These are phyloP conservation scores for Panaeolus cyanescens DNA, from an alignment of 768 basidiomycete genomes.

Conservation along the genomic window DNA sequence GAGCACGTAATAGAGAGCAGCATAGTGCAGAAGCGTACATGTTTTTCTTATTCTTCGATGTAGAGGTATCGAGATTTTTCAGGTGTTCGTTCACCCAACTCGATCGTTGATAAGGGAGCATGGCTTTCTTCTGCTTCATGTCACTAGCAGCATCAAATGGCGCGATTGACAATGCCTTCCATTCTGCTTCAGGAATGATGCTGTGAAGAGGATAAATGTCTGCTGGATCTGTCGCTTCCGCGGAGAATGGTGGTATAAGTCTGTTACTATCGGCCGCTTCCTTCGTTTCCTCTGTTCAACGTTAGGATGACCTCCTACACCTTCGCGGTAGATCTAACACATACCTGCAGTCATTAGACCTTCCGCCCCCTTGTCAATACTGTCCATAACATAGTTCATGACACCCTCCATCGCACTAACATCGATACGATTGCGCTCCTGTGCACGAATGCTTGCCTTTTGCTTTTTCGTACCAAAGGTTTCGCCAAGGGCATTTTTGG, in stretches of 20 bases:
- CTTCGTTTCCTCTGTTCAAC: conserved; percentile 62
- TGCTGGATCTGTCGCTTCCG: conserved; percentile 64
- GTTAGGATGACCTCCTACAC: conserved; percentile 4
- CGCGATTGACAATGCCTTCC: conserved; percentile 64
- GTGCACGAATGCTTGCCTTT: conserved; percentile 79
- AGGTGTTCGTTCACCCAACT: conserved; percentile 76
- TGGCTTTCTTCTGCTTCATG: conserved; percentile 47
- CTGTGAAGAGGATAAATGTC: conserved; percentile 74
- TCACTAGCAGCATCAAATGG: conserved; percentile 54
- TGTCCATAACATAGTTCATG: conserved; percentile 77
- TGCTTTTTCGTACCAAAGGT: conserved; percentile 97
- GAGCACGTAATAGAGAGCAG: neutral
- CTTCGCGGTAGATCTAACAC: conserved; percentile 18
- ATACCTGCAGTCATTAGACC: conserved; percentile 71
- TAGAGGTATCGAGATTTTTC: conserved; percentile 39
- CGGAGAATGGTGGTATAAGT: conserved; percentile 75
- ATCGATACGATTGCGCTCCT: conserved; percentile 90
- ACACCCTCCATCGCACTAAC: conserved; percentile 86
- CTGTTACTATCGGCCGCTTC: conserved; percentile 63
- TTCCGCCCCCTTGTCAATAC: conserved; percentile 74
- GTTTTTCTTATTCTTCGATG: conserved; percentile 58
- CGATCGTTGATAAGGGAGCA: conserved; percentile 65
- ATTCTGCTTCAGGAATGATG: conserved; percentile 81
- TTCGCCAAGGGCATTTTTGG: conserved; percentile 81
- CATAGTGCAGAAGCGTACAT: conserved; percentile 47